phyloP scores from a whole-genome alignment of 306 rosid genomes.

The Myrica gale region DNA sequence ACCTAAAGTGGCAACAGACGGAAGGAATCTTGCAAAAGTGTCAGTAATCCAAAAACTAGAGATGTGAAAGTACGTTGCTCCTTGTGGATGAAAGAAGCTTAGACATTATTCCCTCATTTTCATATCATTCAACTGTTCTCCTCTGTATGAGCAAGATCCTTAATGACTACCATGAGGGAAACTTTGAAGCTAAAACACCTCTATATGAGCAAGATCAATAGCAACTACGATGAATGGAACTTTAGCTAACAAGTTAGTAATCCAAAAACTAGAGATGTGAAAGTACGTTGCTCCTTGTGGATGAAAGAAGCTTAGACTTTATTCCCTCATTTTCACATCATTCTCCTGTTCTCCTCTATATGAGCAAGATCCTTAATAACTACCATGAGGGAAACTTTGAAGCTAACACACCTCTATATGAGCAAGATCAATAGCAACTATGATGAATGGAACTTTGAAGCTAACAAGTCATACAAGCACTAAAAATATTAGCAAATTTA shows the following conservation, averaged over 20 bases:
- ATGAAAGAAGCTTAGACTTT: neutral
- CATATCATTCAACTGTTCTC: too few relatives aligned
- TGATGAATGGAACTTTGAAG: neutral
- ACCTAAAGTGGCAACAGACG: neutral
- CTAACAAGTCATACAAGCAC: conserved; percentile 10
- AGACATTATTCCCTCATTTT: neutral
- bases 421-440: too few relatives aligned
- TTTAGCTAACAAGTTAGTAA: neutral
- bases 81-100: neutral
- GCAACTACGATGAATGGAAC: neutral
- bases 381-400: neutral
- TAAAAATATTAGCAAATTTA: neutral
- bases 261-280: neutral
- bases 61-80: neutral
- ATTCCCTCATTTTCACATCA: neutral
- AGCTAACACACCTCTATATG: too few relatives aligned
- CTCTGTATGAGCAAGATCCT: neutral
- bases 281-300: neutral
- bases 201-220: too few relatives aligned
- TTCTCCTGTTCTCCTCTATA: neutral
- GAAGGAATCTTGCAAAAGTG: neutral
- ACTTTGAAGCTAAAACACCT: too few relatives aligned
- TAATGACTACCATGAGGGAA: neutral
- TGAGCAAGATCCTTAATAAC: neutral
- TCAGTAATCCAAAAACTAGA: neutral